Conservation (phyloP, 2,329 filamentous ascomycete genomes). For the Alternaria gaisen region DNA sequence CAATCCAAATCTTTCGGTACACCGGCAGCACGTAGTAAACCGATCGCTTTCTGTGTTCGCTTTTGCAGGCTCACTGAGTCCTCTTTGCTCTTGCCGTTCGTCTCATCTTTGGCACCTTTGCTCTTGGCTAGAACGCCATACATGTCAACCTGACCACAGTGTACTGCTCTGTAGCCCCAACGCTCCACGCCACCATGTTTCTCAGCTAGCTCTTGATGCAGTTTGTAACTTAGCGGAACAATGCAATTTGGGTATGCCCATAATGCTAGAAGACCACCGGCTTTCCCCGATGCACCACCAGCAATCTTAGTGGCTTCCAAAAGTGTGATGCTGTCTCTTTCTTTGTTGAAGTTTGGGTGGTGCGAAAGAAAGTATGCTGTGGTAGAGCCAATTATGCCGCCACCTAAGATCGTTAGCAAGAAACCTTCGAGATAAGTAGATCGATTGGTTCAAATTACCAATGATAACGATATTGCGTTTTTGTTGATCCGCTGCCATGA, state of each 20-base stretch:
- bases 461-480: conserved; percentile 50
- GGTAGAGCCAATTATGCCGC: conserved; percentile 90
- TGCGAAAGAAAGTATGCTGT: conserved; percentile 91
- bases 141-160: conserved; percentile 73
- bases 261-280: conserved; percentile 85
- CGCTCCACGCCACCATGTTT: conserved; percentile 78
- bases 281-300: conserved; percentile 92
- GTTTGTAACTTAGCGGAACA: conserved; percentile 82
- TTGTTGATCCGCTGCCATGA: conserved; percentile 37
- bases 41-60: conserved; percentile 59
- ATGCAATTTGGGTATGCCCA: conserved; percentile 91
- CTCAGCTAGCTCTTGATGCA: conserved; percentile 84
- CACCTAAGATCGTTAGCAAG: conserved; percentile 63
- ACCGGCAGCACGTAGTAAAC: conserved; percentile 63
- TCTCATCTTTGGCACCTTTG: conserved; percentile 33
- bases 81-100: conserved; percentile 43
- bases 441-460: conserved; percentile 27
- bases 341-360: conserved; percentile 80
- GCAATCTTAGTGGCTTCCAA: conserved; percentile 88
- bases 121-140: conserved; percentile 52
- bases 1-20: conserved; percentile 85
- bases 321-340: conserved; percentile 80
- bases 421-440: neutral
- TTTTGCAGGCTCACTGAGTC: conserved; percentile 65
- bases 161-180: conserved; percentile 87